Base-by-base conservation (phyloP, 495 filamentous ascomycete species). In the Jackrogersella minutella region DNA sequence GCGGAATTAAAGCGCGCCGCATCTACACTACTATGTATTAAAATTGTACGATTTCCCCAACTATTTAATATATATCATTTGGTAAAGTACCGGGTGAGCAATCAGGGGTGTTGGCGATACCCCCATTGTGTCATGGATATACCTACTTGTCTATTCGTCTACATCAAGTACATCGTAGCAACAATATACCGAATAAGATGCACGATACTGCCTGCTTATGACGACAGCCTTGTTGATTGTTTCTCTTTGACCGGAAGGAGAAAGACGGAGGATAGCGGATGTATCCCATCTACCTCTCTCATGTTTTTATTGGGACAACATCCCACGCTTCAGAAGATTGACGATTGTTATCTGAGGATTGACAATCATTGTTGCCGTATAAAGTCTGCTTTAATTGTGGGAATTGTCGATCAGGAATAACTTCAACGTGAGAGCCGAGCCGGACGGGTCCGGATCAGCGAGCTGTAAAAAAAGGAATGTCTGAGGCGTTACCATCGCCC, bases 361-460 rank as follows among this genome's bases (percentile, higher is more conserved):
- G 31, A 21, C 61, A 52, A 24, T 30, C 2, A 33, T 39, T 30
- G 31, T 62, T 69, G 57, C 60, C 37, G 16, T 21, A 69, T 57
- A 17, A 54, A 64, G 54, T 17, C 24, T 56, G 66, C 51, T 64
- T 55, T 3, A 68, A 60, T 36, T 64, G 59, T 61, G 56, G 56
- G 56, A 60, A 64, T 64, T 37, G 60, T 57, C 55, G 55, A 69
- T 64, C 60, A 53, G 31, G 28, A 14, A 50, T 37, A 47, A 22
- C 50, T 28, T 51, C 34, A 49, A 56, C 26, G n/a, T 56, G 34
- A 55, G 41, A 61, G 62, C 55, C 61, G 50, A 64, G 44, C 56
- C 62, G 66, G 66, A 56, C 44, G 54, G 50, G 61, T 26, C 61
- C 66, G 66, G 61, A 69, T 69, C 61, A 62, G 37, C 66, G 36